Base-by-base conservation (phyloP, 2,329 filamentous ascomycete species). In the Penicillium hesseltinei region DNA sequence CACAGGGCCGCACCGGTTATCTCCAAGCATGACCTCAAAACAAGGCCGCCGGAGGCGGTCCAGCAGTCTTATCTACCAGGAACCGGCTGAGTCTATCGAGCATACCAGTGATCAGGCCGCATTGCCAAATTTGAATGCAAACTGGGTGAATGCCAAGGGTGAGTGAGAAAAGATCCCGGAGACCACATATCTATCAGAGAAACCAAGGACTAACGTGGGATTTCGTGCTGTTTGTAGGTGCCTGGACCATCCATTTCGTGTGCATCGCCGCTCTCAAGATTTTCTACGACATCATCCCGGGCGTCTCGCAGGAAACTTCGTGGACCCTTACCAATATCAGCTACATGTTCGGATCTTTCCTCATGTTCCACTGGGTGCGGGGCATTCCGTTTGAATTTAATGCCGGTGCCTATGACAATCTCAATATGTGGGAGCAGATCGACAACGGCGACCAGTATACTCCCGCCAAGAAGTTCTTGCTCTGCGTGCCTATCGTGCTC, bases 371-470 rank as follows among this genome's bases (percentile, higher is more conserved):
- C 79, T 96, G 91, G 82, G 94, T 99, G 67, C 91, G 93, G 73
- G 94, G 94, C 67, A 91, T 97, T 46, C 94, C 94, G 6, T 99
- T 99, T 73, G 94, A 99, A 77, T 99, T 99, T 84, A 99, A 99
- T 74, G 89, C 91, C 56, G 94, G 94, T 58, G 94, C 94, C 67
- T 99, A 97, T 77, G 94, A 99, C 82, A 97, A 99, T 77, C 84
- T 99, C 72, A 99, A 97, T 80, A 97, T 99, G 94, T 99, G 94
- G 94, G 94, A 99, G 81, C 94, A 99, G 80, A 99, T 99, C 75
- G 94, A 99, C 81, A 95, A 97, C 71, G 94, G 94, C 46, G 94
- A 94, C 68, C 94, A 99, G 76, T 99, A 97, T 80, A 99, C 94
- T 0, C 94, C 94, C 4, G 91, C 94, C 65, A 99, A 99, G 83